Conservation (phyloP, 2,329 filamentous ascomycete genomes). For the Colletotrichum gloeosporioides region DNA sequence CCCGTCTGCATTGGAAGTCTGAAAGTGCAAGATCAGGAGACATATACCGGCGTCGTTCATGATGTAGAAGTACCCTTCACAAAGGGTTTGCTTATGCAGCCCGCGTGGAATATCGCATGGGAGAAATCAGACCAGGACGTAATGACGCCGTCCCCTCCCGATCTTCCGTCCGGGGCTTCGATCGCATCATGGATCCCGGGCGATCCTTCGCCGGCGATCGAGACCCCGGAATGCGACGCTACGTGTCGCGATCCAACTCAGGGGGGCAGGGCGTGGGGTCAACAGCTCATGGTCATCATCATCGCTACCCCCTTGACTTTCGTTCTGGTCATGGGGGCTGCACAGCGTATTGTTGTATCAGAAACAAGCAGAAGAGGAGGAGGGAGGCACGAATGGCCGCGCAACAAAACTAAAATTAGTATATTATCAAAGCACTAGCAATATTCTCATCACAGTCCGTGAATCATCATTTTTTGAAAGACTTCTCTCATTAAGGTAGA, state of each 20-base stretch:
- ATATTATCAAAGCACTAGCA: too few relatives aligned
- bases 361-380: neutral
- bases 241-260: neutral
- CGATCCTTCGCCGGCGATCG: neutral
- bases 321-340: neutral
- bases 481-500: too few relatives aligned
- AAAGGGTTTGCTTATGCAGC: neutral
- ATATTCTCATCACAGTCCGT: too few relatives aligned
- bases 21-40: neutral
- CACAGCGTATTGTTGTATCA: neutral
- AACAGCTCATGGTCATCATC: neutral
- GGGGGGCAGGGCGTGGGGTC: neutral
- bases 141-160: neutral
- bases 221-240: neutral
- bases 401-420: neutral
- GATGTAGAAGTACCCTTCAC: neutral
- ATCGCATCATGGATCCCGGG: neutral
- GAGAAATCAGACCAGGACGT: neutral
- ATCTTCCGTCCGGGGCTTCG: neutral
- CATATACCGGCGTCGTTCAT: neutral
- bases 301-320: neutral
- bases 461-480: too few relatives aligned
- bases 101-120: neutral
- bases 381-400: neutral
- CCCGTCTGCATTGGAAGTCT: rapidly evolving